Evolutionary conservation across 2,329 filamentous ascomycete species (phyloP), one percentile per base, ranked within the genome.

Genomic region (Nemania abortiva): DNA sequence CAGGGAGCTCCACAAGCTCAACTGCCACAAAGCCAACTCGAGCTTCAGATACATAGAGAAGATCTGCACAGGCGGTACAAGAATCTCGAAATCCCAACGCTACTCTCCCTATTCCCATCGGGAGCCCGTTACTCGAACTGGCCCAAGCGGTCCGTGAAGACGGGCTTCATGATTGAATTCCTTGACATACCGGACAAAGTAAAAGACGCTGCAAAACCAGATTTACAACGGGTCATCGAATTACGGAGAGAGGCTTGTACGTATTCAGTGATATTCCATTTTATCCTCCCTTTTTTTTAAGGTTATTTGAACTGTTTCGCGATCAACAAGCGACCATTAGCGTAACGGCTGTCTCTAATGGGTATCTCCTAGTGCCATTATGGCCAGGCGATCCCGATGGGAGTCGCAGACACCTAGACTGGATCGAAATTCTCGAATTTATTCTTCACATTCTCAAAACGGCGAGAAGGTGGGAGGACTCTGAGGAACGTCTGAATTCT

Each of bases 171-270:
- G 37, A 1, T 6, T 10, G 34, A 62, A 18, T 18, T 45, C n/a
- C 3, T 10, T 6, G 27, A 27, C 6, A 7, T 56, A 1, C 2
- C 2, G 1, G 29, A 27, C 2, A 1, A 15, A 1, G 1, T 49
- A 0, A 49, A 18, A 22, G n/a, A 15, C 3, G 6, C 4, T 1
- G 20, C 52, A 39, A 42, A 20, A 3, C 6, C 10, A 4, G 10
- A 6, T 2, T 3, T 63, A 29, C 13, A 0, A 6, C 0, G 20
- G 11, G 53, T 39, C 6, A 15, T 7, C 2, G 1, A 0, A 4
- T 42, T 63, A 9, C 61, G 61, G 11, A 64, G 6, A 29, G 2
- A 64, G 18, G 42, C 42, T 10, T 57, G 61, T 64, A 64, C 22
- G 61, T 49, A 63, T 39, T 50, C 11, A n/a, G 27, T 39, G n/a